Base-by-base conservation (phyloP, 345 rosid species). In the Hirschfeldia incana region DNA sequence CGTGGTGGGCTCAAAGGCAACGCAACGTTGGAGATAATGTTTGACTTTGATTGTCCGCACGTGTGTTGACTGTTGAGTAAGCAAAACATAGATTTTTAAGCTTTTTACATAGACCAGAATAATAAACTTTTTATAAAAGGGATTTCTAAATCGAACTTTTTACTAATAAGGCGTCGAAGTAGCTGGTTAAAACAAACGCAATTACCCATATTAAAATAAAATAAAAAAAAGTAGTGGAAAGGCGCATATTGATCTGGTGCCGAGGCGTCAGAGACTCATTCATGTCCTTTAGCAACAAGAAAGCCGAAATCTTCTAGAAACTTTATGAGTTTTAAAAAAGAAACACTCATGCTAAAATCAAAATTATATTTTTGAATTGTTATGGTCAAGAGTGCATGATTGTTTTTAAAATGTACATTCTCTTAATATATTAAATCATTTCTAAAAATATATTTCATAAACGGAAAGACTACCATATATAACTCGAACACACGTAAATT, bases 1-100 rank as follows among this genome's bases (percentile, higher is more conserved):
- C 74, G 51, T 69, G 34, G 63, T 59, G 55, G 70, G 42, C 42
- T 70, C 76, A 57, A 28, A 11, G 26, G 39, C 58, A 49, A 49
- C 13, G 67, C 26, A 53, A 74, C 29, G 15, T 30, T 60, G 82
- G 75, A 63, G 75, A 69, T 63, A 53, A 39, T 62, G 1, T 74
- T 74, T 63, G 79, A 63, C 79, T 80, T 74, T 28, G 17, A 64
- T 69, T 74, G 79, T 75, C 61, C 72, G 72, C 83, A 75, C 83
- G 83, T 80, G 83, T 53, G 3, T 69, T 69, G 79, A 69, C 76
- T 32, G 2, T 69, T 62, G 78, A 69, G 71, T 30, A 68, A 61
- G 1, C 53, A 58, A 66, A 59, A 65, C 5, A 3, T 37, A 2
- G 63, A 64, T 5, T 78, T 37, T 12, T 21, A 64, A 28, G n/a